These are phyloP conservation scores for Hortiboletus campestris DNA, from an alignment of 768 basidiomycete genomes.

Conservation along the genomic window DNA sequence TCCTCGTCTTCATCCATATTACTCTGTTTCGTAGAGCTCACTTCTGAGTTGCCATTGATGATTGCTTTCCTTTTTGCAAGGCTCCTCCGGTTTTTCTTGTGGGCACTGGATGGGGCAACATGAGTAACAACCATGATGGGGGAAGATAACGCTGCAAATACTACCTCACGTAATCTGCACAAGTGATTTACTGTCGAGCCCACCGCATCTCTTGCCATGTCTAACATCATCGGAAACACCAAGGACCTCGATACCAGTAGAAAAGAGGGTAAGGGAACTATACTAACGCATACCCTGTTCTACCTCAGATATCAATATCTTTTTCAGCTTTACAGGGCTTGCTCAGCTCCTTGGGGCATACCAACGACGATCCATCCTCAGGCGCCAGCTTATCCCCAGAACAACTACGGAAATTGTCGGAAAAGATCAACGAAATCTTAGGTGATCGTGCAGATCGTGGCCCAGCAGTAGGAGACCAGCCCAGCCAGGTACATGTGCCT, in stretches of 20 bases:
- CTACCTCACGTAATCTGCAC: slow-evolving; percentile 20
- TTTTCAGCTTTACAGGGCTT: slow-evolving; percentile 40
- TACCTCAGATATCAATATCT: slow-evolving; percentile 6
- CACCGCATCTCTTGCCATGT: slow-evolving; percentile 14
- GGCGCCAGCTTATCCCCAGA: slow-evolving; percentile 41
- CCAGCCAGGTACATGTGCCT: slow-evolving; percentile 57
- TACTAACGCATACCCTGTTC: background rate
- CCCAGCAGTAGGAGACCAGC: slow-evolving; percentile 44
- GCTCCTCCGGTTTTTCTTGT: slow-evolving; percentile 47
- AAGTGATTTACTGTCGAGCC: too few relatives aligned
- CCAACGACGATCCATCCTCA: slow-evolving; percentile 1
- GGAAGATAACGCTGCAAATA: slow-evolving; percentile 9
- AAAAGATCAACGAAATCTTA: slow-evolving; percentile 55
- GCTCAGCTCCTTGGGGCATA: slow-evolving; percentile 35
- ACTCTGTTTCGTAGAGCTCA: slow-evolving; percentile 7
- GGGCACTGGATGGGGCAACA: slow-evolving; percentile 28
- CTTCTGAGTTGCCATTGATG: slow-evolving; percentile 7
- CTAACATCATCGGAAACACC: slow-evolving; percentile 13
- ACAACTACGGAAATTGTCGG: slow-evolving; percentile 52
- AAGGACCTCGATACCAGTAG: slow-evolving; percentile 31
- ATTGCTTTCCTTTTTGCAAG: slow-evolving; percentile 38
- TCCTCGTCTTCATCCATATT: slow-evolving; percentile 29
- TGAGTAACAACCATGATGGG: slow-evolving; percentile 43
- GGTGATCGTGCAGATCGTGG: slow-evolving; percentile 43
- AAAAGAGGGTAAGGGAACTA: slow-evolving; percentile 37